These are phyloP conservation scores for Gossypium longicalyx DNA, from an alignment of 345 rosid species.

Conservation along the genomic window DNA sequence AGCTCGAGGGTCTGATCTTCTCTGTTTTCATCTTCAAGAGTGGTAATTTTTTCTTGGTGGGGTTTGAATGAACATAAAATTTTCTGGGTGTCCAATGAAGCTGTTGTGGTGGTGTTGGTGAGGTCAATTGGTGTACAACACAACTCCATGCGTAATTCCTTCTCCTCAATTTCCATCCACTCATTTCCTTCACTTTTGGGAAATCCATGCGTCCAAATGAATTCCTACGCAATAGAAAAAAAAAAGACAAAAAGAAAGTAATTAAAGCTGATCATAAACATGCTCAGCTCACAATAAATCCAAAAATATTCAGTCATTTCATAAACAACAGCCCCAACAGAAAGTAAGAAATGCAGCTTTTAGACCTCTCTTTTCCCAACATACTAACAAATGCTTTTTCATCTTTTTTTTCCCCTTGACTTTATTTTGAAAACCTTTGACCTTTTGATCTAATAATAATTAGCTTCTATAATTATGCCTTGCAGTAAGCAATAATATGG, in stretches of 20 bases:
- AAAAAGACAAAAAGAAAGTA: neutral
- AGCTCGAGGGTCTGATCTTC: slow-evolving; percentile 49
- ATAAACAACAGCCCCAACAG: slow-evolving; percentile 25
- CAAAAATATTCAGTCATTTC: slow-evolving; percentile 13
- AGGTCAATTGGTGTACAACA: slow-evolving; percentile 15
- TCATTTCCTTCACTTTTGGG: slow-evolving; percentile 22
- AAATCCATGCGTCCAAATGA: slow-evolving; percentile 17
- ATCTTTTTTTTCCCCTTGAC: slow-evolving; percentile 8
- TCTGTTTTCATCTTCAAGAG: slow-evolving; percentile 24
- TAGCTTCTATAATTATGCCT: neutral
- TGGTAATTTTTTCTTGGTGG: slow-evolving; percentile 14
- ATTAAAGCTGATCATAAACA: neutral
- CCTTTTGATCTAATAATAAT: slow-evolving; percentile 12
- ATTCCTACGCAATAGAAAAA: slow-evolving; percentile 16
- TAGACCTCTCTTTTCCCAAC: slow-evolving; percentile 26
- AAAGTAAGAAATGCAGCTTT: slow-evolving; percentile 32
- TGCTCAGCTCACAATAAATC: neutral
- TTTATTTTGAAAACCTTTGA: slow-evolving; percentile 10
- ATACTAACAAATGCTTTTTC: slow-evolving; percentile 21
- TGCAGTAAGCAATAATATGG: neutral
- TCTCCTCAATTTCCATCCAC: slow-evolving; percentile 30
- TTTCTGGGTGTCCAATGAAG: slow-evolving; percentile 1
- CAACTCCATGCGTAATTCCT: slow-evolving; percentile 22
- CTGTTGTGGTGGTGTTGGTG: slow-evolving; percentile 14
- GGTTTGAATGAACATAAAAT: slow-evolving; percentile 10